phyloP scores from a whole-genome alignment of 805 yeast genomes.

The Candida multigemmis region DNA sequence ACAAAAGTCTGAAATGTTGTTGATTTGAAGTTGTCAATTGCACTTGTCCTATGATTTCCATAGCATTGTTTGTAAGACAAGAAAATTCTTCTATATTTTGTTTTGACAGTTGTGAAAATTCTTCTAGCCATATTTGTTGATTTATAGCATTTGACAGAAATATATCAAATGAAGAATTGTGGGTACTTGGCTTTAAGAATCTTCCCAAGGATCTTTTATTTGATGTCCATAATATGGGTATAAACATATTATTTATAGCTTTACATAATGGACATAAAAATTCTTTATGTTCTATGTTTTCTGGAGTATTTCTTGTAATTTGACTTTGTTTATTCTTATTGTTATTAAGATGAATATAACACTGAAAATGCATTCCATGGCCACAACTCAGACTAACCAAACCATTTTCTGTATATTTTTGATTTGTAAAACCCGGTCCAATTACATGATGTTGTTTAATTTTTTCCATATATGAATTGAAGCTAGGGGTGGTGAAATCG shows the following conservation, averaged over 20 bases:
- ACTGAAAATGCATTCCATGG: slow-evolving; percentile 83
- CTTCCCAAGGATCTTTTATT: slow-evolving; percentile 28
- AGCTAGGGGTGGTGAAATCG: slow-evolving; percentile 14
- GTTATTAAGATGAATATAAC: slow-evolving; percentile 57
- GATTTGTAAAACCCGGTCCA: slow-evolving; percentile 65
- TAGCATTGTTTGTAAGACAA: slow-evolving; percentile 15
- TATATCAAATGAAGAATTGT: slow-evolving; percentile 1
- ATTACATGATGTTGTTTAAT: slow-evolving; percentile 33
- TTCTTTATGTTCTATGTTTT: slow-evolving; percentile 59
- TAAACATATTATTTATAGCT: slow-evolving; percentile 71
- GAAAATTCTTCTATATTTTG: slow-evolving; percentile 14
- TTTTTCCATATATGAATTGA: slow-evolving; percentile 28
- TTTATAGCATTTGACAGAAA: slow-evolving; percentile 8
- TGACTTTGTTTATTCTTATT: slow-evolving; percentile 52
- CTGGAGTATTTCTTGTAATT: slow-evolving; percentile 77
- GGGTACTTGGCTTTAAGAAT: slow-evolving; percentile 9
- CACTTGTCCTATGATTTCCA: slow-evolving; percentile 17
- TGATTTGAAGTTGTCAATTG: slow-evolving; percentile 4
- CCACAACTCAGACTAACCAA: slow-evolving; percentile 73
- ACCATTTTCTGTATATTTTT: slow-evolving; percentile 28
- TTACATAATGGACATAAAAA: slow-evolving; percentile 89
- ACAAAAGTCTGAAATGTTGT: slow-evolving; percentile 17
- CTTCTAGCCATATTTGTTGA: slow-evolving; percentile 12
- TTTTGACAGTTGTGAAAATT: slow-evolving; percentile 11
- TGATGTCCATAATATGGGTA: slow-evolving; percentile 61